These are phyloP conservation scores for Tricholoma hemisulphureum DNA, from an alignment of 768 basidiomycete species.

Conservation along the genomic window DNA sequence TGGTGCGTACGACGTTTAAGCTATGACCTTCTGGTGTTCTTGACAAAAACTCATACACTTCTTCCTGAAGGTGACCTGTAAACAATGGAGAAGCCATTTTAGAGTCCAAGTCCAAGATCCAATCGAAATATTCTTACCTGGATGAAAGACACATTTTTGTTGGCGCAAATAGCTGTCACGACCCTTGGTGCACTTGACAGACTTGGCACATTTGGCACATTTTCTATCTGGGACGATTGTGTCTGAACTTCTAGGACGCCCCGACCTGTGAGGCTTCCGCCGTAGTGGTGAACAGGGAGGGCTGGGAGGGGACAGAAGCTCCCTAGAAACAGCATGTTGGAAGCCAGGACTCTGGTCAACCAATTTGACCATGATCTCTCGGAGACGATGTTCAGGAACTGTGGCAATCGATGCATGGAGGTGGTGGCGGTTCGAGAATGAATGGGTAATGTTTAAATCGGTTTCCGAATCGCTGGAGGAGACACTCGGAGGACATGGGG, in stretches of 20 bases:
- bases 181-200: constrained; percentile 3
- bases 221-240: constrained; percentile 2
- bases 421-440: constrained; percentile 11
- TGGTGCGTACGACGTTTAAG: constrained; percentile 31
- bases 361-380: constrained; percentile 38
- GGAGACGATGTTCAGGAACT: constrained; percentile 37
- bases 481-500: not conserved
- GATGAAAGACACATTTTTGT: constrained; percentile 33
- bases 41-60: constrained; percentile 42
- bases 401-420: constrained; percentile 37
- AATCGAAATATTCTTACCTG: constrained; percentile 27
- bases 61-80: constrained; percentile 37
- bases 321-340: constrained; percentile 38
- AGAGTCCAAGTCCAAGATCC: not conserved
- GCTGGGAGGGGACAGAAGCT: constrained; percentile 23
- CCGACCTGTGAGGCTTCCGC: constrained; percentile 13
- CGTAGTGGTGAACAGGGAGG: constrained; percentile 9
- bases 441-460: constrained; percentile 2
- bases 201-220: constrained; percentile 21
- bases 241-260: constrained; percentile 10
- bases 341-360: constrained; percentile 34
- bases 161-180: constrained; percentile 1
- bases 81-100: not conserved
- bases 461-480: constrained; percentile 7
- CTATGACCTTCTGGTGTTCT: constrained; percentile 31